Conservation (phyloP, 345 rosid genomes). For the Boechera retrofracta region DNA sequence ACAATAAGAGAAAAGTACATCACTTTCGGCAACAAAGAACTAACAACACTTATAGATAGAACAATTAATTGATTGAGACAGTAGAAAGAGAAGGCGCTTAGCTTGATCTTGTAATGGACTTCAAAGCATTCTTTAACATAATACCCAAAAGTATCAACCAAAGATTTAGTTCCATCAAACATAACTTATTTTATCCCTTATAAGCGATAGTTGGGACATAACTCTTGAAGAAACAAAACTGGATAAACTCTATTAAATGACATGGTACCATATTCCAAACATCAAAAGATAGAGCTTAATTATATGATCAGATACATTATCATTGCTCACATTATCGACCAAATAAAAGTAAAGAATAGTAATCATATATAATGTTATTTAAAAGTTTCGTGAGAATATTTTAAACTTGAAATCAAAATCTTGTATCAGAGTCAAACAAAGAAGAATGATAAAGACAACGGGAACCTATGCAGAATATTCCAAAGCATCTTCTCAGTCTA, state of each 20-base stretch:
- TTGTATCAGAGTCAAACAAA: slow-evolving; percentile 28
- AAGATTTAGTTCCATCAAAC: neutral
- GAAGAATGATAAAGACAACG: slow-evolving; percentile 20
- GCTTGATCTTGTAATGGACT: neutral
- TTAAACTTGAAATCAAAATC: neutral
- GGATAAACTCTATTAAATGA: neutral
- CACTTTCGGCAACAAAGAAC: slow-evolving; percentile 22
- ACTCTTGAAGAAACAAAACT: too few relatives aligned
- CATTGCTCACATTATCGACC: neutral
- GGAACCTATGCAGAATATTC: slow-evolving; percentile 43
- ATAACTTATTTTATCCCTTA: slow-evolving; percentile 6
- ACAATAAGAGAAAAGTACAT: slow-evolving; percentile 8
- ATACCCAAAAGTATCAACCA: neutral
- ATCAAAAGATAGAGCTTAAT: neutral
- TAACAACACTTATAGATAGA: slow-evolving; percentile 3
- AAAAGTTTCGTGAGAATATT: neutral
- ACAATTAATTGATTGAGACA: neutral
- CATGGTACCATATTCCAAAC: neutral
- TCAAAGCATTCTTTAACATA: slow-evolving; percentile 12
- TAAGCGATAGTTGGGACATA: neutral
- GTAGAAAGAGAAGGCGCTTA: neutral
- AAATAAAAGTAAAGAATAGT: neutral
- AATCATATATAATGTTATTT: neutral
- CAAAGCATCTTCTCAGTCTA: slow-evolving; percentile 34
- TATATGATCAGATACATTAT: slow-evolving; percentile 2